Evolutionary conservation across 2,329 filamentous ascomycete species (phyloP).

Genomic region (Phialophora tarda): DNA sequence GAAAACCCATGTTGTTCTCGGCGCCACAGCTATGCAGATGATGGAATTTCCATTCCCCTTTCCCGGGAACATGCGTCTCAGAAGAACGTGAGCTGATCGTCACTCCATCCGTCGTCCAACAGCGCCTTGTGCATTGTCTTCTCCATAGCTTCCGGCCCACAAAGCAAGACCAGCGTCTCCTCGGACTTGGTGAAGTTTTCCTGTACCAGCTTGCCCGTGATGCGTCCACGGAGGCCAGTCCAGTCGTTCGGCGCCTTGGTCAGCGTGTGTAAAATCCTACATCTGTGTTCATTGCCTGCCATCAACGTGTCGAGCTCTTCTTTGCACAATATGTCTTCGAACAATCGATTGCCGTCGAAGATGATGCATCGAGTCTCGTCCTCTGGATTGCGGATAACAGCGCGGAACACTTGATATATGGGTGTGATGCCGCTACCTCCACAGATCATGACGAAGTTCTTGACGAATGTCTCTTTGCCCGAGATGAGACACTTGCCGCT

Average conservation of each 20-base stretch:
- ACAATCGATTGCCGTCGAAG: slow-evolving; percentile 75
- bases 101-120: slow-evolving; percentile 69
- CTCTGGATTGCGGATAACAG: slow-evolving; percentile 67
- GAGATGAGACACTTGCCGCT: slow-evolving; percentile 68
- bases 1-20: not conserved
- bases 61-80: slow-evolving; percentile 45
- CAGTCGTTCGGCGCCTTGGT: slow-evolving; percentile 68
- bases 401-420: slow-evolving; percentile 80
- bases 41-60: not conserved
- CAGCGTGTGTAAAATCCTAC: slow-evolving; percentile 71
- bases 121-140: slow-evolving; percentile 65
- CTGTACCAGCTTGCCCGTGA: slow-evolving; percentile 67
- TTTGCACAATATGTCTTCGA: slow-evolving; percentile 82
- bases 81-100: slow-evolving; percentile 77
- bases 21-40: not conserved
- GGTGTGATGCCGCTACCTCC: slow-evolving; percentile 92
- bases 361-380: slow-evolving; percentile 74
- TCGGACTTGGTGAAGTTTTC: slow-evolving; percentile 59
- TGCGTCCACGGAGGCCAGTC: slow-evolving; percentile 70
- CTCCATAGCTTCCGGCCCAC: slow-evolving; percentile 78
- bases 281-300: slow-evolving; percentile 60
- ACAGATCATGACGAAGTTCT: slow-evolving; percentile 82
- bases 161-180: slow-evolving; percentile 72
- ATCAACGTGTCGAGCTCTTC: slow-evolving; percentile 72
- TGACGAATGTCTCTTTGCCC: slow-evolving; percentile 62